Evolutionary conservation across 805 yeast genomes (phyloP), one percentile per base, ranked within the genome.

Genomic region (Metschnikowia cerradonensis): DNA sequence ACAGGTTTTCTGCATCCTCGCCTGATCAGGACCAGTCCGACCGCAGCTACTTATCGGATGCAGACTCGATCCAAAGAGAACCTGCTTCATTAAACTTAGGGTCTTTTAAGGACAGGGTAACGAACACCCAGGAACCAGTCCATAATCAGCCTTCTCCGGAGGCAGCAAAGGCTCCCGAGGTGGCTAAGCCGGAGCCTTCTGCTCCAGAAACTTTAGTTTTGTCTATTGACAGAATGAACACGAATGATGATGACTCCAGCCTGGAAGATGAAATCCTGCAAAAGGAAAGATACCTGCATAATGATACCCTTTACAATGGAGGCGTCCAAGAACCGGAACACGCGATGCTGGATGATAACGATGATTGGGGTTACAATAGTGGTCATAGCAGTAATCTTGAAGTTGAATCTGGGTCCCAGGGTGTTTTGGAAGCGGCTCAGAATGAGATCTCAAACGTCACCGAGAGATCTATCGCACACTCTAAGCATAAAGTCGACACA

Each of bases 1-100:
- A 54, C 34, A 48, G 50, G 2, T 41, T 49, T 30, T 42, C 44
- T n/a, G 38, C 52, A 3, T 39, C 39, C 7, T 43, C 51, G n/a
- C 63, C 70, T 19, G 72, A 67, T 17, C 67, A 75, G 7, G 73
- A 75, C 11, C 51, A 49, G 32, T 68, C 75, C 1, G 75, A 72
- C 17, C 51, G 56, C 45, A 72, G 76, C 48, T 72, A 62, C 50
- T 62, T 58, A 36, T 71, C 76, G 1, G 77, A 72, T 45, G 67
- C 67, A 6, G 75, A 71, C 52, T 70, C 75, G 14, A 71, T 72
- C 22, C 77, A 72, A 49, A 42, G 62, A 30, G 77, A 73, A 52
- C 75, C 75, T 2, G 59, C 51, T 1, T 53, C 53, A 22, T 58
- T 72, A 50, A 58, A 66, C 38, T 55, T 72, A 37, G 31, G 43